Evolutionary conservation across 2,329 filamentous ascomycete genomes (phyloP).

Genomic region (Endoconidiophora laricicola): DNA sequence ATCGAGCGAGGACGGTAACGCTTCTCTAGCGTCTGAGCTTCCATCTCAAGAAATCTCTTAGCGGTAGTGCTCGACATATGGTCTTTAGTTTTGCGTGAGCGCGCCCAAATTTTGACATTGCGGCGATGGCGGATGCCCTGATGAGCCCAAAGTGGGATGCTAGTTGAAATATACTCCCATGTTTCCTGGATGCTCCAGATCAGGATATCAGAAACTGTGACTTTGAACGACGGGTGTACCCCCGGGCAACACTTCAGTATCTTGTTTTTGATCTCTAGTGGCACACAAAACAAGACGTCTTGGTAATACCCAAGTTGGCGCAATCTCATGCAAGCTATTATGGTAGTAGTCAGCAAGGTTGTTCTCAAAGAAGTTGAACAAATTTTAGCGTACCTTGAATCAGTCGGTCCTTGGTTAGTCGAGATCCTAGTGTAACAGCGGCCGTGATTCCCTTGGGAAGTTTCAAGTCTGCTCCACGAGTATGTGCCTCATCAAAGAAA

Average conservation of each 20-base stretch:
- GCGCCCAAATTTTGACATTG: conserved; percentile 24
- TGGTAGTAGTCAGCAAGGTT: neutral
- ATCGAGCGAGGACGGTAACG: conserved; percentile 29
- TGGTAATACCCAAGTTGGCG: conserved; percentile 50
- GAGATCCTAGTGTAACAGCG: conserved; percentile 48
- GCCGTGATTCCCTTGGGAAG: conserved; percentile 43
- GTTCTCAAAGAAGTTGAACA: neutral
- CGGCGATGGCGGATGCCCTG: conserved; percentile 37
- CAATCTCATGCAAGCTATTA: conserved; percentile 50
- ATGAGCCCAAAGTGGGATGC: conserved; percentile 41
- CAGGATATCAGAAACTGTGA: conserved; percentile 39
- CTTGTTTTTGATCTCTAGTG: conserved; percentile 39
- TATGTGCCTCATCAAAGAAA: conserved; percentile 56
- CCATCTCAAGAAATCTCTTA: conserved; percentile 34
- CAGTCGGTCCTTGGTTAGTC: conserved; percentile 49
- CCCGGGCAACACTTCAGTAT: conserved; percentile 22
- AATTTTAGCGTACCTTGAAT: conserved; percentile 37
- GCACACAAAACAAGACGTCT: conserved; percentile 42
- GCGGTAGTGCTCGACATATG: conserved; percentile 19
- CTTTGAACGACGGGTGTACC: conserved; percentile 13
- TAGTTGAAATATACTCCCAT: conserved; percentile 28
- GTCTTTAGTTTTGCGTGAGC: neutral
- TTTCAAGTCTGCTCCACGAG: conserved; percentile 50
- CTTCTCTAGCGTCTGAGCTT: conserved; percentile 33
- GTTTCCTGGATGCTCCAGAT: conserved; percentile 44